These are phyloP conservation scores for Tetrapisispora pingtungensis DNA, from an alignment of 805 yeast species.

Conservation along the genomic window DNA sequence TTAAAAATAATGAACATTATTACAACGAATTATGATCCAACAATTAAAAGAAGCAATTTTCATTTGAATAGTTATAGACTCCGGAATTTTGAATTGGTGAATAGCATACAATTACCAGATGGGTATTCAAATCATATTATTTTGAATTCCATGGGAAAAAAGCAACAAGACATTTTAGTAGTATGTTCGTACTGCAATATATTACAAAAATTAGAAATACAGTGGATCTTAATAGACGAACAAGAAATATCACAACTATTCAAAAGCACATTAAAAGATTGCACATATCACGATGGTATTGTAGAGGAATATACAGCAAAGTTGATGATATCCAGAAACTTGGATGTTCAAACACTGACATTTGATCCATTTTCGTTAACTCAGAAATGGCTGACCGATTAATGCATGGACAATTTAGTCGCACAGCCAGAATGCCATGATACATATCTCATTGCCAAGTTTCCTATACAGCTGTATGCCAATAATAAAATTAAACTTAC, in stretches of 20 bases:
- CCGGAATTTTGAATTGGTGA: neutral
- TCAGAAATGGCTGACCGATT: constrained; percentile 9
- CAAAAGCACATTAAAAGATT: neutral
- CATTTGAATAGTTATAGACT: neutral
- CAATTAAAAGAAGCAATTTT: neutral
- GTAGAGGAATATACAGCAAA: neutral
- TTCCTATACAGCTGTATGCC: too few relatives aligned
- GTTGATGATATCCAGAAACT: neutral
- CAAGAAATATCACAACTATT: neutral
- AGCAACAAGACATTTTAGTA: neutral
- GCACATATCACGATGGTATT: neutral
- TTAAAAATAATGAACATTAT: neutral
- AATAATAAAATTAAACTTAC: too few relatives aligned
- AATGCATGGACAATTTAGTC: too few relatives aligned
- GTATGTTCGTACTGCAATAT: constrained; percentile 1
- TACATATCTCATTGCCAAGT: too few relatives aligned
- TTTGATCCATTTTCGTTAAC: neutral
- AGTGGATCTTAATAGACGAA: neutral
- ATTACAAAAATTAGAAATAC: neutral
- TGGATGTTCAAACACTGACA: too few relatives aligned
- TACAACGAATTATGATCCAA: neutral
- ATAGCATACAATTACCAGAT: neutral
- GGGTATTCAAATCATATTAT: neutral
- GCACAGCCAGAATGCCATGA: too few relatives aligned
- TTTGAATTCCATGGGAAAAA: neutral